Evolutionary conservation across 768 basidiomycete species (phyloP).

Genomic region (Polyporus arcularius): DNA sequence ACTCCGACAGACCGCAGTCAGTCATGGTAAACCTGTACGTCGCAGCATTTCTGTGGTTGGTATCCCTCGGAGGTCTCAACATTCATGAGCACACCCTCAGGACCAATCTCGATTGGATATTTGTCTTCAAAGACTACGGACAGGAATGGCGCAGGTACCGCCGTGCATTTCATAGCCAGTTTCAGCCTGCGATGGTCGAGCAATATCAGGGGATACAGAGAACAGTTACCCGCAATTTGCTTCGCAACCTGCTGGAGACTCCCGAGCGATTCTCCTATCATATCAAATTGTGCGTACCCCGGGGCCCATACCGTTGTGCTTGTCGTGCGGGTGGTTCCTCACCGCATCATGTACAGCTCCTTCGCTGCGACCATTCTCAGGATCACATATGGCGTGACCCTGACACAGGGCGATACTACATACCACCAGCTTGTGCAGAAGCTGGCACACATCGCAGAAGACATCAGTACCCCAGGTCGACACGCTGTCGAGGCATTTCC

Average conservation of each 20-base stretch:
- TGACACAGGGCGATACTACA: slow-evolving; percentile 42
- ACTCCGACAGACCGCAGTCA: slow-evolving; percentile 70
- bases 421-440: slow-evolving; percentile 9
- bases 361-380: slow-evolving; percentile 45
- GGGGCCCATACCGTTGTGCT: not conserved
- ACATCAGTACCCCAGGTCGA: slow-evolving; percentile 13
- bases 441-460: slow-evolving; percentile 7
- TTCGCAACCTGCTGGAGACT: slow-evolving; percentile 4
- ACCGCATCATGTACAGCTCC: slow-evolving; percentile 52
- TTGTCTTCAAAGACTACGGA: slow-evolving; percentile 15
- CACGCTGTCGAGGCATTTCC: slow-evolving; percentile 30
- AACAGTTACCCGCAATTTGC: not conserved
- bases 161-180: slow-evolving; percentile 10
- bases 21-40: slow-evolving; percentile 75
- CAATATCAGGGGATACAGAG: slow-evolving; percentile 5
- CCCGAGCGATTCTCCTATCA: slow-evolving; percentile 10
- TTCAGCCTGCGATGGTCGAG: slow-evolving; percentile 18
- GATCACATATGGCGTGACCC: slow-evolving; percentile 44
- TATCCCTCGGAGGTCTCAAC: too few species aligned
- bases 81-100: slow-evolving; percentile 43
- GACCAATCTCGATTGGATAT: slow-evolving; percentile 16
- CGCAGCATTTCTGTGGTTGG: too few species aligned
- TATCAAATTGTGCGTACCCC: slow-evolving; percentile 11
- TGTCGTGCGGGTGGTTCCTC: not conserved
- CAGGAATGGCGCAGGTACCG: slow-evolving; percentile 13